Evolutionary conservation across 306 rosid species (phyloP), one percentile per base, ranked within the genome.

Genomic region (Boehmeria nivea): DNA sequence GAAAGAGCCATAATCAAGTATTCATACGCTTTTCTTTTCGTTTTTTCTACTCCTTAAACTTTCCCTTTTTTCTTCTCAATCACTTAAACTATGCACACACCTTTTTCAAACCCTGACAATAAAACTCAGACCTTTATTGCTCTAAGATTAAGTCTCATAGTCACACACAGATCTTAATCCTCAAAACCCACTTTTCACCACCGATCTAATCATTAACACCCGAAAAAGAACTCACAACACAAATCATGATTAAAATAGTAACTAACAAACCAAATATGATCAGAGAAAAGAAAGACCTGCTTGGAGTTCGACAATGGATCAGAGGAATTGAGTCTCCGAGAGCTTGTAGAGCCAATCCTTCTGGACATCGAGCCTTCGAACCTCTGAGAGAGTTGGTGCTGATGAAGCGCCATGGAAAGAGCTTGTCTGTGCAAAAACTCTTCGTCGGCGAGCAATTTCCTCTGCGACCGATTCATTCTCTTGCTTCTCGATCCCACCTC

Each of bases 281-380:
- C 1, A 43, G 3, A 8, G 20, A 23, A 58, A 9, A 20, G 47
- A 57, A 43, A 26, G 42, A 85, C 99, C 95, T 69, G 94, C 60
- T 87, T 91, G 43, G 50, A 73, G 45, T 66, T 80, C 51, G 79
- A 38, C 15, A 87, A 21, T 28, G 95, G 72, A 40, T 93, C 99
- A 20, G 91, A 31, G 0, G 77, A 60, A 69, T 63, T 81, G 46
- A 63, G 87, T 52, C 95, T 81, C 62, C 94, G 72, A 28, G 94
- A 82, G 75, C 97, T 89, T 0, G 89, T 89, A 27, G 96, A 83
- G 45, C 96, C 99, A 64, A 83, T 73, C 71, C 96, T 63, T 28
- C 96, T 54, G 13, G 99, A 93, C 91, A 81, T 87, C n/a, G 99
- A 93, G 10, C 96, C 96, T 12, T 93, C 99, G 51, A 87, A 87